phyloP scores from a whole-genome alignment of 768 basidiomycete species.

The Kwoniella dejecticola region DNA sequence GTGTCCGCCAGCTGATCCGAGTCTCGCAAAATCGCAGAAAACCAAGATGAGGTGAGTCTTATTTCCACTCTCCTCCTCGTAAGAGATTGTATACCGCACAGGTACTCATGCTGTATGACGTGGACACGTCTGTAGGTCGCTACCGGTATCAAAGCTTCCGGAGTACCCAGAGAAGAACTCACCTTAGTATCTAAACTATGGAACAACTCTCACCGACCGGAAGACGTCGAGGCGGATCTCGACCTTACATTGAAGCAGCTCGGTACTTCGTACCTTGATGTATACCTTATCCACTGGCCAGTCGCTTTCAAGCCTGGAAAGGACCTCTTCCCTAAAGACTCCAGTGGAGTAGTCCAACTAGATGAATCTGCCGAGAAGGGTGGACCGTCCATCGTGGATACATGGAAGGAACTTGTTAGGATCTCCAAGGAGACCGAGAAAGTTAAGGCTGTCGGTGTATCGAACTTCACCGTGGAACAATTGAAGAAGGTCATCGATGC shows the following conservation, averaged over 20 bases:
- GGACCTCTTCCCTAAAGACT: slow-evolving; percentile 23
- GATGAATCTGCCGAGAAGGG: slow-evolving; percentile 19
- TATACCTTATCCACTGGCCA: slow-evolving; percentile 61
- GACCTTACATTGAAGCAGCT: slow-evolving; percentile 76
- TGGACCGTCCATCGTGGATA: slow-evolving; percentile 27
- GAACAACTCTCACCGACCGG: slow-evolving; percentile 72
- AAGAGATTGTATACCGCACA: neutral
- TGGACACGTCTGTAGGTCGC: slow-evolving; percentile 15
- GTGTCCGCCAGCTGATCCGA: neutral
- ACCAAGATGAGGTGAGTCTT: slow-evolving; percentile 68
- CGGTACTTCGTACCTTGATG: slow-evolving; percentile 72
- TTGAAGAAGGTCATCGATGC: slow-evolving; percentile 67
- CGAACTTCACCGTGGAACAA: slow-evolving; percentile 32
- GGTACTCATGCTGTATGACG: neutral
- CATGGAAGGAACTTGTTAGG: slow-evolving; percentile 64
- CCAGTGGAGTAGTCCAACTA: slow-evolving; percentile 16
- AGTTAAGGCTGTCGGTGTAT: slow-evolving; percentile 67
- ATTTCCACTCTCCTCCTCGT: neutral
- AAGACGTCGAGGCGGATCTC: slow-evolving; percentile 71
- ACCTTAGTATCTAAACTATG: slow-evolving; percentile 66
- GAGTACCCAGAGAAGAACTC: slow-evolving; percentile 76
- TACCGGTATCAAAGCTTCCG: slow-evolving; percentile 63
- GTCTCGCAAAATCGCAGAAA: slow-evolving; percentile 44
- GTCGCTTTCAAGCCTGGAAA: slow-evolving; percentile 31
- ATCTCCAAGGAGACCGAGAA: slow-evolving; percentile 69